Conservation (phyloP, 345 rosid species). For the Triadica sebifera region DNA sequence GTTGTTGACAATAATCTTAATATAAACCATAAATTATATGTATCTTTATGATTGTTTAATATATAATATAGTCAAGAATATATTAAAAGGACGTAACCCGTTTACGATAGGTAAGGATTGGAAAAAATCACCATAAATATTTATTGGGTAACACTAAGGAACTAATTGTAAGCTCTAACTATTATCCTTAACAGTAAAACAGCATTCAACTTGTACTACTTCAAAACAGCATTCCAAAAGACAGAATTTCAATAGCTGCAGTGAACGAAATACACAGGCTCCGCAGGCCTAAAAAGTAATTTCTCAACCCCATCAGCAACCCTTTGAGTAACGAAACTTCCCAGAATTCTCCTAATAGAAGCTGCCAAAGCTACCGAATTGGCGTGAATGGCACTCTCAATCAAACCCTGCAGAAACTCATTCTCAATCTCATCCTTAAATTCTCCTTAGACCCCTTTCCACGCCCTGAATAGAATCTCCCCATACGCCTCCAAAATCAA, state of each 20-base stretch:
- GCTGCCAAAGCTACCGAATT: conserved; percentile 51
- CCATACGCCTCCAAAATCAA: conserved; percentile 89
- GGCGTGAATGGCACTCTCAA: conserved; percentile 73
- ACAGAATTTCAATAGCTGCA: conserved; percentile 49
- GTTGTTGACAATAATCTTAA: no score
- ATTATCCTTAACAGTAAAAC: background rate
- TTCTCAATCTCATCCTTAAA: conserved; percentile 66
- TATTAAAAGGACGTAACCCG: no score
- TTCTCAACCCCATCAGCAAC: conserved; percentile 78
- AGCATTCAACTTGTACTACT: background rate
- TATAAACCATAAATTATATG: no score
- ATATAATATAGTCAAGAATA: no score
- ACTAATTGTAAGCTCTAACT: no score
- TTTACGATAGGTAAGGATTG: no score
- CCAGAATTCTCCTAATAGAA: conserved; percentile 75
- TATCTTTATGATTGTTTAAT: no score
- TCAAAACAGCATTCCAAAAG: background rate
- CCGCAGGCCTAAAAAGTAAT: conserved; percentile 69
- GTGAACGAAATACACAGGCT: conserved; percentile 86
- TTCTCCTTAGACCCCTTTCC: conserved; percentile 65
- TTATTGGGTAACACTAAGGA: no score
- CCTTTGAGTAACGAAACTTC: conserved; percentile 69
- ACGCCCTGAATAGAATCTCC: conserved; percentile 66
- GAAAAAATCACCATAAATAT: no score
- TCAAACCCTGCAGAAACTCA: conserved; percentile 63